A percentile compares a stretch with the other conserved stretches of the same genome.
Conservation (phyloP, 2,329 filamentous ascomycete genomes). For the Colletotrichum gigasporum region DNA sequence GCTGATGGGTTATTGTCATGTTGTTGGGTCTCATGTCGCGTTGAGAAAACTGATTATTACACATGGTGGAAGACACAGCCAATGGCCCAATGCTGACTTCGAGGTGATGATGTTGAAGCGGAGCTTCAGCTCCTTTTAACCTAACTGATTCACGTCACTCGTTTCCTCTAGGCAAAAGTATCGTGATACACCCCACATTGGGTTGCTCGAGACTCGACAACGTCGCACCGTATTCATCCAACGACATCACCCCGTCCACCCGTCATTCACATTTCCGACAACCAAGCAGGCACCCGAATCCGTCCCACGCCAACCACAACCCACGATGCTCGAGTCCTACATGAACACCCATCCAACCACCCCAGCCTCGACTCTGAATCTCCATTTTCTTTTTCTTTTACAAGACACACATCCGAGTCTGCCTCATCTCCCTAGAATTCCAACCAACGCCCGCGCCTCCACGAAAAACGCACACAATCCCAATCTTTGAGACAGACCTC, state of each 20-base stretch:
- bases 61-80: too few relatives aligned
- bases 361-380: not conserved
- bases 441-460: not conserved
- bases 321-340: not conserved
- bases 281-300: not conserved
- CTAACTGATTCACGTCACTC: too few relatives aligned
- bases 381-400: not conserved
- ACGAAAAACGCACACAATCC: not conserved
- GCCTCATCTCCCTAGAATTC: not conserved
- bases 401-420: not conserved
- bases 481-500: not conserved
- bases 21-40: too few relatives aligned
- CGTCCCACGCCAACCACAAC: constrained; percentile 11
- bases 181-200: too few relatives aligned
- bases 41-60: too few relatives aligned
- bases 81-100: too few relatives aligned
- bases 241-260: not conserved
- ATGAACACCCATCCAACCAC: not conserved
- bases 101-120: too few relatives aligned
- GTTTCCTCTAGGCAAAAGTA: not conserved
- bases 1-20: too few relatives aligned
- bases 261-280: constrained; percentile 9
- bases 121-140: too few relatives aligned
- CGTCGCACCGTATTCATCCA: not conserved
- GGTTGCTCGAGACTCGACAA: not conserved